Percentiles rank a stretch among this genome's conserved stretches.
Evolutionary conservation across 2,329 filamentous ascomycete species (phyloP).

Genomic region (Metarhizium rileyi): DNA sequence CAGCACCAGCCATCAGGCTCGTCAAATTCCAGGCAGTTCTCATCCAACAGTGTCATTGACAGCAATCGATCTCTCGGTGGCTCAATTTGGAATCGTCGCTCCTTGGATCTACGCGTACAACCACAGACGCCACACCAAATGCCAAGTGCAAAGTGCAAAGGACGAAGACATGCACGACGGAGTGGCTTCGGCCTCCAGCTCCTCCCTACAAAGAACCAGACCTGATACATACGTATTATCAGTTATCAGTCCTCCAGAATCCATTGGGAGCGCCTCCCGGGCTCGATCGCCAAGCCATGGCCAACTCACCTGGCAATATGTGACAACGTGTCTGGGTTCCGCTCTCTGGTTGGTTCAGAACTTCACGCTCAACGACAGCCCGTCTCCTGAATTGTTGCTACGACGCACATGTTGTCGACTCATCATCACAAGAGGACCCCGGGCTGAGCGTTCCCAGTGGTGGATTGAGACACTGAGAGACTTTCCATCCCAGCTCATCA

Average conservation of each 20-base stretch:
- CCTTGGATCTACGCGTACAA: background rate
- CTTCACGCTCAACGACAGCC: background rate
- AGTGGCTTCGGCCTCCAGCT: background rate
- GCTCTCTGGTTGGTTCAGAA: conserved; percentile 2
- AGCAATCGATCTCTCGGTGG: background rate
- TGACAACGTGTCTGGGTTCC: conserved; percentile 1
- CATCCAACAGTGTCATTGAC: background rate
- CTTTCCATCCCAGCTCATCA: background rate
- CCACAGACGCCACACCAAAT: background rate
- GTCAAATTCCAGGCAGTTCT: background rate
- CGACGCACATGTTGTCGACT: conserved; percentile 1
- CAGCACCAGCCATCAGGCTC: no score
- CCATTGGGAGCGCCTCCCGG: background rate
- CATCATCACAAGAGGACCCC: background rate
- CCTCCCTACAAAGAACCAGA: background rate
- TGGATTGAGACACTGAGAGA: background rate
- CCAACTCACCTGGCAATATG: background rate
- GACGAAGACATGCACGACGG: background rate
- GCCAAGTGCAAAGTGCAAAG: conserved; percentile 2
- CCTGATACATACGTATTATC: no score
- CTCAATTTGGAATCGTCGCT: background rate
- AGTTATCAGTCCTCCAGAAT: background rate
- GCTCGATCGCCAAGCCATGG: background rate
- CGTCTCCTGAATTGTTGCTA: background rate
- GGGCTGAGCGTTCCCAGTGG: background rate